phyloP scores from a whole-genome alignment of 2,329 filamentous ascomycete species.

The Alternaria gansuensis region DNA sequence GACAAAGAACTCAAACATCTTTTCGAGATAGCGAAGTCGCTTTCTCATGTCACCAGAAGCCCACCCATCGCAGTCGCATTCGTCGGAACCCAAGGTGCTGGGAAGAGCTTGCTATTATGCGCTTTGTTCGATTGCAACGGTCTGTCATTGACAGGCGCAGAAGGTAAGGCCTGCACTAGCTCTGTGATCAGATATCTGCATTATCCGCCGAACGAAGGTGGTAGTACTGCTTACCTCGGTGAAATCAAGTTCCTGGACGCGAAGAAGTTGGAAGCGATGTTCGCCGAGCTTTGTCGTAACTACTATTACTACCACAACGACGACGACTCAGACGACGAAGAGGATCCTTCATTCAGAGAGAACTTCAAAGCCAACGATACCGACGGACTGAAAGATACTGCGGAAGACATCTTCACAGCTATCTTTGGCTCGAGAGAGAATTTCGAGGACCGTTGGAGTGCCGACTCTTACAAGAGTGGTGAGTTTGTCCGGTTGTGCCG shows the following conservation, averaged over 20 bases:
- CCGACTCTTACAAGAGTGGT: conserved; percentile 9
- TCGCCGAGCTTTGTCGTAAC: conserved; percentile 26
- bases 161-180: conserved; percentile 34
- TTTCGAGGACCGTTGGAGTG: conserved; percentile 25
- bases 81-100: conserved; percentile 35
- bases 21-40: conserved; percentile 5
- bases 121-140: conserved; percentile 31
- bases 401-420: conserved; percentile 31
- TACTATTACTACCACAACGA: conserved; percentile 29
- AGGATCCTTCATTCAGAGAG: neutral
- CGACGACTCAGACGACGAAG: conserved; percentile 32
- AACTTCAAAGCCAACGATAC: neutral
- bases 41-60: conserved; percentile 22
- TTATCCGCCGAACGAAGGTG: too few species aligned
- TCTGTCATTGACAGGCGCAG: conserved; percentile 33
- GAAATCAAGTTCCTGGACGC: conserved; percentile 29
- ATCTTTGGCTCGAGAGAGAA: conserved; percentile 28
- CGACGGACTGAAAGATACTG: conserved; percentile 32
- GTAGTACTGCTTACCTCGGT: conserved; percentile 3
- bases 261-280: conserved; percentile 22
- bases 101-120: conserved; percentile 32
- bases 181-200: conserved; percentile 22
- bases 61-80: conserved; percentile 27
- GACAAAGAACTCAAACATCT: conserved; percentile 31
- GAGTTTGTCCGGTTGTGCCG: conserved; percentile 28